Conservation (phyloP, 23 red algal species). For the Gracilariopsis chorda region DNA sequence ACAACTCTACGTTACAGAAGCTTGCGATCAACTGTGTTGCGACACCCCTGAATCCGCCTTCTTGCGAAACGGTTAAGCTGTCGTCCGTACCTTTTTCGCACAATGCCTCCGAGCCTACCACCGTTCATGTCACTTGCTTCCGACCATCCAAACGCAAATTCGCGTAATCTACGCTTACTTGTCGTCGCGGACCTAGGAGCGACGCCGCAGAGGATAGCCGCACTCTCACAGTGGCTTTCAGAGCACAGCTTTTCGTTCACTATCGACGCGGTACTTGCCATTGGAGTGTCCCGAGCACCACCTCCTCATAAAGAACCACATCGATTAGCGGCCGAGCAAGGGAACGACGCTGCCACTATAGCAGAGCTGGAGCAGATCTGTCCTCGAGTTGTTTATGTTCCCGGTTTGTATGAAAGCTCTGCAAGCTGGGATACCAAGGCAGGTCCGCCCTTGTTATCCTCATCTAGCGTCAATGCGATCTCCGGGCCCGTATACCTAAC, state of each 20-base stretch:
- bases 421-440: conserved; percentile 38
- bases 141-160: not conserved
- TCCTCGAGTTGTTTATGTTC: conserved; percentile 50
- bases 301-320: conserved; percentile 4
- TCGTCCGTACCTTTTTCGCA: no score
- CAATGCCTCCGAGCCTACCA: not conserved
- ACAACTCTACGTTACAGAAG: no score
- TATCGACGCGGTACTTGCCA: conserved; percentile 42
- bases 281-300: conserved; percentile 22
- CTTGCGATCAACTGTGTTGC: no score
- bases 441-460: not conserved
- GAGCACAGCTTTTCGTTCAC: conserved; percentile 37
- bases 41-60: no score
- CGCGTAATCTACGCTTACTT: conserved; percentile 30
- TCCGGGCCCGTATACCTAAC: conserved; percentile 38
- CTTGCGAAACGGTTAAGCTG: no score
- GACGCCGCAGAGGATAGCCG: conserved; percentile 39
- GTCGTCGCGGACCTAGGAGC: conserved; percentile 40
- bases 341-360: conserved; percentile 45
- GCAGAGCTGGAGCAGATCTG: conserved; percentile 59
- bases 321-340: conserved; percentile 24
- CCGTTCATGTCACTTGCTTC: conserved; percentile 40
- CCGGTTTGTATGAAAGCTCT: conserved; percentile 38
- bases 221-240: conserved; percentile 48
- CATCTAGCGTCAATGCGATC: conserved; percentile 43